These are phyloP conservation scores for Paramecium sexaurelia DNA, from an alignment of 73 alveolate genomes.

Conservation along the genomic window DNA sequence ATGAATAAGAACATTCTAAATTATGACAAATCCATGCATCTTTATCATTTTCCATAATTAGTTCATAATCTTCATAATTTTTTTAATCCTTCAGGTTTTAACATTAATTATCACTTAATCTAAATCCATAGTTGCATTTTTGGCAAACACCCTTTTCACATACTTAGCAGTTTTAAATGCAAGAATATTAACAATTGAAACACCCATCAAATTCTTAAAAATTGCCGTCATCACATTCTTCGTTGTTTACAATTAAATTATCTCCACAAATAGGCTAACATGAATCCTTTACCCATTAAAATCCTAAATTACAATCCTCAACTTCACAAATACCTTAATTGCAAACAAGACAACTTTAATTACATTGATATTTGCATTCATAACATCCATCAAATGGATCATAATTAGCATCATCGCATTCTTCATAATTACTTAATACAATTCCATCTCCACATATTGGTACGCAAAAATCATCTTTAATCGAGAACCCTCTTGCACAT, in stretches of 20 bases:
- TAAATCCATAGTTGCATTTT: neutral
- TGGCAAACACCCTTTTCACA: neutral
- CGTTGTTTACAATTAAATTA: slow-evolving; percentile 63
- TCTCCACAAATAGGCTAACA: neutral
- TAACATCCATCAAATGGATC: neutral
- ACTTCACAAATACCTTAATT: neutral
- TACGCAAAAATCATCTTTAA: slow-evolving; percentile 55
- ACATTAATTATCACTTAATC: neutral
- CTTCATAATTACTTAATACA: neutral
- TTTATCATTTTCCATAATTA: too few relatives aligned
- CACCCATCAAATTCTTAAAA: neutral
- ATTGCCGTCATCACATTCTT: neutral
- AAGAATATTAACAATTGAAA: neutral
- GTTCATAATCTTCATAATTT: too few relatives aligned
- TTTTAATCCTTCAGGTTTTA: neutral
- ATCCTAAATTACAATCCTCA: neutral
- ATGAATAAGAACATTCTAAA: too few relatives aligned
- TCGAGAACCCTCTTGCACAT: slow-evolving; percentile 13
- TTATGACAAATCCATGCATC: too few relatives aligned
- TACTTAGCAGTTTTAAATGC: neutral
- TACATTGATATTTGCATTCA: neutral
- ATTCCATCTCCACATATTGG: slow-evolving; percentile 61
- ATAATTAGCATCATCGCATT: neutral
- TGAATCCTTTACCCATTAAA: neutral
- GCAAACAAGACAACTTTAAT: neutral